Evolutionary conservation across 257 asterid genomes (phyloP), one percentile per base, ranked within the genome.

Genomic region (Solanum chmielewskii): DNA sequence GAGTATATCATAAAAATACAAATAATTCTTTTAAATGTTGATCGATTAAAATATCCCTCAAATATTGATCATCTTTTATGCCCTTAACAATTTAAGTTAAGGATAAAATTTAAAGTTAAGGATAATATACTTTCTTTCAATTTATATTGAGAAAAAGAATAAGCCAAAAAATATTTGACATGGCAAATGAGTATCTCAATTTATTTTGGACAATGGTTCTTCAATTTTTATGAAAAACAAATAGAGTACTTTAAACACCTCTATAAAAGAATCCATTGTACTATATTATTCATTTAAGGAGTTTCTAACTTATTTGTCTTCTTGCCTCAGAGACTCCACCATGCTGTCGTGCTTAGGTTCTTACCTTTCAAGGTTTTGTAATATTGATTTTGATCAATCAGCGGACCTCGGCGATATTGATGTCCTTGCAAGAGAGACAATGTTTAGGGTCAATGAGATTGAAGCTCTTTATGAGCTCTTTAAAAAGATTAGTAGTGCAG

Each of bases 401-500:
- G 87, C 94, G 91, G 98, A 96, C 89, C 93, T 95, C 18, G 98
- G 94, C 75, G 98, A 97, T 90, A 97, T 98, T 87, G 98, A 95
- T 89, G 91, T 96, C 88, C 98, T 97, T 83, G 98, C 98, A 1
- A 89, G 98, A 87, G 99, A 95, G 94, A 97, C 99, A 33, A 98
- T 96, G 90, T 97, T 97, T 92, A 94, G 98, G 84, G 98, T 97
- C 45, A 97, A 98, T 92, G 99, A 97, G 90, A 95, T 97, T 84
- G 98, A 97, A 93, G 99, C 98, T 49, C 96, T 97, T 82, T 97
- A 97, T 88, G 99, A 94, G 91, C 94, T 97, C 33, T 97, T 97
- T 87, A 97, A 95, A 96, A 97, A 94, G 95, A 97, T 97, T 62
- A 97, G 99, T 95, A 97, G 98, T 91, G 99, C 98, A 86, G 96